Base-by-base conservation (phyloP, 345 rosid genomes). In the Firmiana major region DNA sequence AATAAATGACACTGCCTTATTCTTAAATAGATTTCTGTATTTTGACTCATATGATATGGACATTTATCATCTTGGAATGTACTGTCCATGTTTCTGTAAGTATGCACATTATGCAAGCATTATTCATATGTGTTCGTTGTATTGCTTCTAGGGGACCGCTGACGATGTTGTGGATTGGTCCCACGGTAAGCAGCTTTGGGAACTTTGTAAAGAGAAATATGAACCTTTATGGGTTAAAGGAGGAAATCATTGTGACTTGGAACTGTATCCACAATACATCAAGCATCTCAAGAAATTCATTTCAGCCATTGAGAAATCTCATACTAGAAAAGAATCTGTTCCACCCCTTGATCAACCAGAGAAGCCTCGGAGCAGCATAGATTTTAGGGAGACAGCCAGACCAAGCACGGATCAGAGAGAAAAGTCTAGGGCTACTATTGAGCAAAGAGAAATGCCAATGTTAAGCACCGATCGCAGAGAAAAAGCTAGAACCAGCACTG, bases 151-250 rank as follows among this genome's bases (percentile, higher is more conserved):
- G 99, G 99, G 98, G 63, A 95, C 92, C 43, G 84, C 93, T 26
- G 98, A 95, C 86, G 99, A 93, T 71, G 96, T 92, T 22, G 99
- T 95, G 10, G 89, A 90, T 73, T 93, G 97, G 91, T 87, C 94
- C 73, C 98, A 93, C 4, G 99, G 99, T 64, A 90, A 88, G 89
- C 93, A 89, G 84, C 83, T 92, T 19, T 93, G 91, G 83, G 98
- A 93, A 54, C 87, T 88, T 3, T 95, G 98, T 81, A 88, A 86
- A 81, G 97, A 90, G 80, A 95, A 93, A 75, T 93, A 93, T 36
- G 98, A 93, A 81, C 99, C 97, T 0, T 85, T 93, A 40, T 95
- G 97, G 97, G 85, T 95, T 73, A 90, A 89, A 86, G 98, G 92
- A 81, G 99, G 99, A 68, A 93, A 92, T 79, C 98, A 93, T 43